Evolutionary conservation across 768 basidiomycete species (phyloP), one percentile per base, ranked within the genome.

Genomic region (Suillus cothurnatus): DNA sequence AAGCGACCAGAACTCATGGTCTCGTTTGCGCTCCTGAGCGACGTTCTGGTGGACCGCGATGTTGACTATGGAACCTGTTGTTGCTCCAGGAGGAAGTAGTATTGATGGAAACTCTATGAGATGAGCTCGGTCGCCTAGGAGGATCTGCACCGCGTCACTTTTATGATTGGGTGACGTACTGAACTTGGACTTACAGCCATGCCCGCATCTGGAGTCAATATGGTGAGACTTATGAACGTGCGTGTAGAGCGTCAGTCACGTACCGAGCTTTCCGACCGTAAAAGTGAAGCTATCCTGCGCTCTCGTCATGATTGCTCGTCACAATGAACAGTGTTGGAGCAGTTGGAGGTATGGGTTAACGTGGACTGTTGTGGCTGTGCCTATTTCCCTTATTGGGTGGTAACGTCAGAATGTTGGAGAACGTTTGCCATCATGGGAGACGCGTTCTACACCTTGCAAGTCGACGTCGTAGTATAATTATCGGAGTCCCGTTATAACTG

Each of bases 61-160:
- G 75, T 95, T 97, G 70, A 99, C 94, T 69, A 99, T 98, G 23
- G 95, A 97, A 6, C 97, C 97, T 0, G 96, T 88, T 11, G 91
- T 89, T 1, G 94, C 90, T 17, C 96, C 96, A 0, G 95, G 93
- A 1, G 97, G 97, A 8, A 99, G 82, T 1, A 99, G 86, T 45
- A 99, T 84, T 0, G 97, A 99, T 1, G 97, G 97, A 76, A 99
- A 99, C 78, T 99, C 97, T 71, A 99, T 97, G 41, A 99, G 84
- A 73, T 99, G 97, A 21, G 96, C 96, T 50, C 94, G 87, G 76
- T 94, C 94, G 19, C 97, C 95, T 17, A 98, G 85, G 2, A 97
- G 85, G 69, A 97, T 96, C 94, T 95, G 26, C 50, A 14, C 21
- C 50, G 32, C 61, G 31, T 47, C 19, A 23, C 50, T 45, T 45